Evolutionary conservation across 1,284 basidiomycete genomes (phyloP), one percentile per base, ranked within the genome.

Genomic region (Pascua guehoae): DNA sequence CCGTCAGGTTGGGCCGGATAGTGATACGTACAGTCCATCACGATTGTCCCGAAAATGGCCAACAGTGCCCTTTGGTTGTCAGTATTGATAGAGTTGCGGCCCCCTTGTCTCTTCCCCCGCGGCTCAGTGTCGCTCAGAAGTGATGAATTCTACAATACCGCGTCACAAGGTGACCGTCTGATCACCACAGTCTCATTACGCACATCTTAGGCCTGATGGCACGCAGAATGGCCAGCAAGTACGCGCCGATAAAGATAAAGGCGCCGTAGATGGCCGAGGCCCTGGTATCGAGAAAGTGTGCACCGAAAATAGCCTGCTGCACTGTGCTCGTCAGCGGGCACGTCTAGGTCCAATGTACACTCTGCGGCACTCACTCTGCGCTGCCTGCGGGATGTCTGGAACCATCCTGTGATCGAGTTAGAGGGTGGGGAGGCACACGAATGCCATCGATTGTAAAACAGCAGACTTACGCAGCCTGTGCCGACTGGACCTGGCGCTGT

Each of bases 221-320:
- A 48, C 87, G 80, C 1, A 88, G 42, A 1, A 82, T 74, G 0
- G 83, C 87, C 17, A 88, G 73, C 17, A 79, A 65, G 68, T 88
- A 88, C 0, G 80, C 74, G 4, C 84, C 86, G 36, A 87, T 66
- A 58, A 84, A 87, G 17, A 91, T 77, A 67, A 89, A 88, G n/a
- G 81, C 81, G 5, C 86, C 88, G 66, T 82, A 87, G 0, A 89
- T 83, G 0, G 70, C 64, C 14, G 68, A 76, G 2, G 73, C 83
- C 71, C 81, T 68, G 2, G 84, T 79, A 66, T 90, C 87, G 48
- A 91, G 79, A 70, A 88, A 90, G 8, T 75, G 72, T 0, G 87
- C 88, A 8, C 81, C 68, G 67, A 88, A 89, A 41, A 86, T 80
- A 49, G 81, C 79, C 2, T 65, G 57, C 65, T 79, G 77, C 50